Evolutionary conservation across 2,329 filamentous ascomycete genomes (phyloP), one percentile per base, ranked within the genome.

Genomic region (Dothideomycetes sp.): DNA sequence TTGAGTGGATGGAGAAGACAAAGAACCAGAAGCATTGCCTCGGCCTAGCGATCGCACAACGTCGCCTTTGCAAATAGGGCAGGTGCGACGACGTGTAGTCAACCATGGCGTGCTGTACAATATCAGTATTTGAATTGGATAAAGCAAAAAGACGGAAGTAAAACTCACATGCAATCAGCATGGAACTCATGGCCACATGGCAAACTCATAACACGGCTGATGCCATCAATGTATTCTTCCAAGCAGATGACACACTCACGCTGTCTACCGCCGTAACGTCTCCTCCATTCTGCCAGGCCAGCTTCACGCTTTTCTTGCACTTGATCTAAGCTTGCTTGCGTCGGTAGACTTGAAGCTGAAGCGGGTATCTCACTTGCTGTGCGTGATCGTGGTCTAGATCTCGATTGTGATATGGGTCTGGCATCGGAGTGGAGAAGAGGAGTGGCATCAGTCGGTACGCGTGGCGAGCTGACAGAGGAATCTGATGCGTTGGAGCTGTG

Each of bases 161-260:
- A 43, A 33, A 82, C 87, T 81, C 67, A 94, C 87, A 98, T 96
- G 87, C 91, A 98, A 58, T 94, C 87, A 19, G 73, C 89, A 61
- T 98, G 91, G 62, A 96, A 98, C 56, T 98, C 91, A 60, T 98
- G 91, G 24, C 91, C 91, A 63, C 91, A 98, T 7, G 91, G 91
- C 45, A 98, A 66, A 57, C 87, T 93, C 91, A 98, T 98, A 27
- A 98, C 89, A 55, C 79, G 78, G 59, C 87, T 94, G 53, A 95
- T 80, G 27, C 91, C 91, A 60, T 95, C 88, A 16, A 94, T 71
- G 55, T 96, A 98, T 58, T 98, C 91, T 57, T 98, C 91, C 23
- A 98, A 67, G 54, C 91, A 98, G 2, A 98, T 89, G 10, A 95
- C 89, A 57, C 91, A 98, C 61, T 98, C 91, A 7, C 86, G 78